Conservation (phyloP, 441 rosid species). For the Populus hybrid region DNA sequence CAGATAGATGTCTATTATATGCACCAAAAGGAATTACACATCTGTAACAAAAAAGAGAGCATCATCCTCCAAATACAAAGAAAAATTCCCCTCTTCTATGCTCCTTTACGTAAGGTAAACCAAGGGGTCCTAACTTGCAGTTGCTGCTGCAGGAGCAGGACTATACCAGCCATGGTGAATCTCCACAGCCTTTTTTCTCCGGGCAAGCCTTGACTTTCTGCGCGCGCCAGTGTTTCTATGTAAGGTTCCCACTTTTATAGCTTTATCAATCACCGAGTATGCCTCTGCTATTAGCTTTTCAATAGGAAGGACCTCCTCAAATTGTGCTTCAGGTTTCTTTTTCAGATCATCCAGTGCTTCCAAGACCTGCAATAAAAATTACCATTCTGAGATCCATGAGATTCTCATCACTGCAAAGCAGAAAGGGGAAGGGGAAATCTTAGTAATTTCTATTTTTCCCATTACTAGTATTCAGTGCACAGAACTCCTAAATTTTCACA, state of each 20-base stretch:
- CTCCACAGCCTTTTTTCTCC: slow-evolving; percentile 81
- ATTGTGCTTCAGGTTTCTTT: slow-evolving; percentile 73
- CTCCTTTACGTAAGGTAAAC: slow-evolving; percentile 3
- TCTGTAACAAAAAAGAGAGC: background rate
- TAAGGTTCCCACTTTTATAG: slow-evolving; percentile 61
- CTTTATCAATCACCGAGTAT: slow-evolving; percentile 80
- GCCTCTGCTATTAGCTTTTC: slow-evolving; percentile 89
- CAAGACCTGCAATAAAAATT: slow-evolving; percentile 52
- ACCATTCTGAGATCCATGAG: background rate
- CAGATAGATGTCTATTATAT: background rate
- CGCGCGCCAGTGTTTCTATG: slow-evolving; percentile 80
- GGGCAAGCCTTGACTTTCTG: slow-evolving; percentile 82
- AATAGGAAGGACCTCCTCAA: slow-evolving; percentile 61
- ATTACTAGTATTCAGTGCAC: background rate
- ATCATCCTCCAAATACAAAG: background rate
- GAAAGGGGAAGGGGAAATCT: background rate
- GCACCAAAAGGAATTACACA: background rate
- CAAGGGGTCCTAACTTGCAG: slow-evolving; percentile 15
- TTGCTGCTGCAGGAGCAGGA: slow-evolving; percentile 36
- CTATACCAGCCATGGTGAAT: slow-evolving; percentile 90
- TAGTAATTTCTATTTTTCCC: background rate
- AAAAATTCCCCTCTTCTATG: background rate
- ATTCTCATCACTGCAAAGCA: background rate
- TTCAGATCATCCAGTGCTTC: slow-evolving; percentile 65
- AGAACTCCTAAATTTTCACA: background rate